Evolutionary conservation across 176 grass and related monocot species (phyloP).

Genomic region (Carex pumila): DNA sequence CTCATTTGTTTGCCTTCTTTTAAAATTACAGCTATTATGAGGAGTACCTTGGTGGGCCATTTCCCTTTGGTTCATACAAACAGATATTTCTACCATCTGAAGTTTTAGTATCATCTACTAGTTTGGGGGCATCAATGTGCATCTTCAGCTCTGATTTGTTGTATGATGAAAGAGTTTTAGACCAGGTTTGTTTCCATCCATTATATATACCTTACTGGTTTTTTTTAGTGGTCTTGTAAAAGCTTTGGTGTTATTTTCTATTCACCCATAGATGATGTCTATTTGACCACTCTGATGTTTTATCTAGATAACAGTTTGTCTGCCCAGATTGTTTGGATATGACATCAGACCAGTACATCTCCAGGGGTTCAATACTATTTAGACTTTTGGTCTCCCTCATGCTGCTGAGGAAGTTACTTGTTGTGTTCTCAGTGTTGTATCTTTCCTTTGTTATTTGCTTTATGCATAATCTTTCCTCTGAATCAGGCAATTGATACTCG

Average conservation of each 20-base stretch:
- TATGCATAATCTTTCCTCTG: background rate
- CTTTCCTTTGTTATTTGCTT: background rate
- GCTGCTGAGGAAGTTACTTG: background rate
- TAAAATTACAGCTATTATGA: constrained; percentile 66
- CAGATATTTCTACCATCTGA: constrained; percentile 87
- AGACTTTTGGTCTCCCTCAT: background rate
- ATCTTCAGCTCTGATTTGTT: constrained; percentile 85
- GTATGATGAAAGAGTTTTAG: constrained; percentile 82
- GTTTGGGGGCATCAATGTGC: constrained; percentile 81
- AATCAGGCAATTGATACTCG: constrained; percentile 85
- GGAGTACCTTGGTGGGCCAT: constrained; percentile 72
- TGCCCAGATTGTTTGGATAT: background rate
- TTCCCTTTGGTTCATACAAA: constrained; percentile 93
- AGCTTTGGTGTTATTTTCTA: background rate
- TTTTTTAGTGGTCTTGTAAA: background rate
- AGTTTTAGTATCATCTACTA: constrained; percentile 48
- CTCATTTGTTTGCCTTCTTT: constrained; percentile 17
- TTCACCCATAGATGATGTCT: background rate
- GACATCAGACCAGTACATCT: background rate
- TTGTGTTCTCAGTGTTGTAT: background rate
- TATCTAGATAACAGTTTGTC: background rate
- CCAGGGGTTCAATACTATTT: background rate
- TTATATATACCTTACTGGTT: background rate
- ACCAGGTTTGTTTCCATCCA: constrained; percentile 44
- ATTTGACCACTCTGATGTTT: background rate